Evolutionary conservation across 805 yeast genomes (phyloP), one percentile per base, ranked within the genome.

Genomic region (Kazachstania psychrophila): DNA sequence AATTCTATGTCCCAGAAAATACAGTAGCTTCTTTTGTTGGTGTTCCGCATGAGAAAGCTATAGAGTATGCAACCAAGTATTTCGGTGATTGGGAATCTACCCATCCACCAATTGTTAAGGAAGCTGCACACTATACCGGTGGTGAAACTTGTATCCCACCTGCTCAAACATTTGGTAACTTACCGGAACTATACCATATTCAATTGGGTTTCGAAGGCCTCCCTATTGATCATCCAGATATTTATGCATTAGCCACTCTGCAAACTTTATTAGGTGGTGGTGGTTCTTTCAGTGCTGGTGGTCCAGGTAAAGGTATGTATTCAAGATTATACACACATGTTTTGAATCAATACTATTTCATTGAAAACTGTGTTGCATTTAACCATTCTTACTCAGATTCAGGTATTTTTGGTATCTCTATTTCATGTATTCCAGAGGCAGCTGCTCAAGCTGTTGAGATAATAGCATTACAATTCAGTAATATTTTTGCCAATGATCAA

Each of bases 271-370:
- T 92, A 11, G 98, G 98, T 29, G 96, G 97, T 25, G 98, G 97
- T 39, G 94, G 96, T 5, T 87, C 97, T 1, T 92, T 92, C 55
- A 79, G 94, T 14, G 97, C 98, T 8, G 98, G 98, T 46, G 98
- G 98, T 0, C 98, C 98, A 13, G 98, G 98, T 37, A 92, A 92
- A 61, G 98, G 98, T 4, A 88, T 92, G 97, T 92, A 87, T 58
- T 85, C 96, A 4, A 72, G 97, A 41, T 73, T 94, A 17, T 92
- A 87, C 65, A 85, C 95, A 0, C 76, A 87, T 48, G 95, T 92
- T 2, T 68, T 92, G 55, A 89, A 89, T 61, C 92, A 81, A 56
- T 84, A 82, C 56, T 94, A 94, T 27, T 88, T 81, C 56, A 77
- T 92, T 35, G 98, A 92, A 54, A 79, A 82, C 51, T 86, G 95